Conservation (phyloP, 805 yeast species). For the Schwanniomyces pseudopolymorphus region DNA sequence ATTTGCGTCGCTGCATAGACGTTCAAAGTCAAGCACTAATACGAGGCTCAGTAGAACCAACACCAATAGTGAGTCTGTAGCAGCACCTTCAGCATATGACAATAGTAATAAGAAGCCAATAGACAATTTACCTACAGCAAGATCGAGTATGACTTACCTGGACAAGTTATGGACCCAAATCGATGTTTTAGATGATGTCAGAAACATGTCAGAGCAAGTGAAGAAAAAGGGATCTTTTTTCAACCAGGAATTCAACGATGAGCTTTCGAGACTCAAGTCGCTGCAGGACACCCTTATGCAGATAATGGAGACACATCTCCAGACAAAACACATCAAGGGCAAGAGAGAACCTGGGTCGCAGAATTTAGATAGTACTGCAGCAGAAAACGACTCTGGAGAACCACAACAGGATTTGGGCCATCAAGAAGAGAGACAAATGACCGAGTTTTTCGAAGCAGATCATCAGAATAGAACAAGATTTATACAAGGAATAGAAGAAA, state of each 20-base stretch:
- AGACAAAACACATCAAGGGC: conserved; percentile 8
- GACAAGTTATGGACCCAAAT: conserved; percentile 86
- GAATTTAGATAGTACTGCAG: conserved; percentile 5
- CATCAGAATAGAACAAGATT: conserved; percentile 28
- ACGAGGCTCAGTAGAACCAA: conserved; percentile 17
- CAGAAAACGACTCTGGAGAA: conserved; percentile 2
- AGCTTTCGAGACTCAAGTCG: conserved; percentile 51
- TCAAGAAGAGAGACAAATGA: conserved; percentile 18
- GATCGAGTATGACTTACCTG: conserved; percentile 63
- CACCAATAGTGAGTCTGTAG: conserved; percentile 13
- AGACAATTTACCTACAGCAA: conserved; percentile 54
- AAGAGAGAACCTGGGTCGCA: conserved; percentile 1
- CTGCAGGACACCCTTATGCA: conserved; percentile 49
- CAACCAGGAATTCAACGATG: conserved; percentile 49
- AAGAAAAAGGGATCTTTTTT: conserved; percentile 48
- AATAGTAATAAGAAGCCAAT: conserved; percentile 15
- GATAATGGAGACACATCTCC: conserved; percentile 31
- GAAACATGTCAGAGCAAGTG: conserved; percentile 51
- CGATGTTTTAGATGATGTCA: conserved; percentile 80
- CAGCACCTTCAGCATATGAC: conserved; percentile 6
- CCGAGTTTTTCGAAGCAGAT: conserved; percentile 23
- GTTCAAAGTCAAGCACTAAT: conserved; percentile 14
- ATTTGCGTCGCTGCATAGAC: conserved; percentile 4
- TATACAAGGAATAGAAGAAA: conserved; percentile 51
- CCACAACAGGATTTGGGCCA: conserved; percentile 13